phyloP scores from a whole-genome alignment of 371 early-diverging fungal species.

The Syncephalastrum racemosum region DNA sequence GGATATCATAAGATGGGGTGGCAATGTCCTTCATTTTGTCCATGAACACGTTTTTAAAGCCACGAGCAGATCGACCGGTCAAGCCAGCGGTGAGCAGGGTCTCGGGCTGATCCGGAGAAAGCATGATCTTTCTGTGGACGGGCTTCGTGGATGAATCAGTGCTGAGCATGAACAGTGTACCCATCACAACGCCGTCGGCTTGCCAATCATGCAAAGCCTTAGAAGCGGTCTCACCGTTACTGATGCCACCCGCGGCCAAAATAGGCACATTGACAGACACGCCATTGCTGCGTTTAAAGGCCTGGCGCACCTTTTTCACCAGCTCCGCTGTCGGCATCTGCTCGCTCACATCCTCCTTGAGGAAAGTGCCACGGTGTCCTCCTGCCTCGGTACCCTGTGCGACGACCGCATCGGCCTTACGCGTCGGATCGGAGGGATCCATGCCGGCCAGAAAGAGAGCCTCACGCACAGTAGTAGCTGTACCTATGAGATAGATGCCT shows the following conservation, averaged over 20 bases:
- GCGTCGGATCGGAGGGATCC: conserved; percentile 11
- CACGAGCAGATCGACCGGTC: conserved; percentile 38
- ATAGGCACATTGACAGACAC: conserved; percentile 20
- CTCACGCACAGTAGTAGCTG: conserved; percentile 43
- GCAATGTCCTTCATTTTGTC: conserved; percentile 16
- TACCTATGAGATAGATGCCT: conserved; percentile 42
- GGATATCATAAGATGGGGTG: conserved; percentile 39
- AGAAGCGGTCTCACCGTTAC: conserved; percentile 22
- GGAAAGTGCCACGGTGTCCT: conserved; percentile 44
- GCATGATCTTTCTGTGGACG: conserved; percentile 27
- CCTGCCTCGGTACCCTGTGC: conserved; percentile 48
- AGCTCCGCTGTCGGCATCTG: conserved; percentile 24
- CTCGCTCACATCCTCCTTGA: conserved; percentile 6
- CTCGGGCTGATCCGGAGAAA: conserved; percentile 11
- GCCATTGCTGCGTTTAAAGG: conserved; percentile 2
- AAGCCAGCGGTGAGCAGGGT: conserved; percentile 33
- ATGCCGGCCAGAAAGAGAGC: conserved; percentile 32
- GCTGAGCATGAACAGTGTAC: conserved; percentile 44
- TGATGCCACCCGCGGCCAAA: conserved; percentile 47
- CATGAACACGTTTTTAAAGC: conserved; percentile 38
- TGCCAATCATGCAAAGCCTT: conserved; percentile 16
- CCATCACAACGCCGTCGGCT: conserved; percentile 41
- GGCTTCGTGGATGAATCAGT: conserved; percentile 28
- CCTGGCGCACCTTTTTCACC: conserved; percentile 17
- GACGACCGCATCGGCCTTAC: conserved; percentile 41